These are phyloP conservation scores for Trypanosomatidae sp. DNA, from an alignment of 208 protist species.

Conservation along the genomic window DNA sequence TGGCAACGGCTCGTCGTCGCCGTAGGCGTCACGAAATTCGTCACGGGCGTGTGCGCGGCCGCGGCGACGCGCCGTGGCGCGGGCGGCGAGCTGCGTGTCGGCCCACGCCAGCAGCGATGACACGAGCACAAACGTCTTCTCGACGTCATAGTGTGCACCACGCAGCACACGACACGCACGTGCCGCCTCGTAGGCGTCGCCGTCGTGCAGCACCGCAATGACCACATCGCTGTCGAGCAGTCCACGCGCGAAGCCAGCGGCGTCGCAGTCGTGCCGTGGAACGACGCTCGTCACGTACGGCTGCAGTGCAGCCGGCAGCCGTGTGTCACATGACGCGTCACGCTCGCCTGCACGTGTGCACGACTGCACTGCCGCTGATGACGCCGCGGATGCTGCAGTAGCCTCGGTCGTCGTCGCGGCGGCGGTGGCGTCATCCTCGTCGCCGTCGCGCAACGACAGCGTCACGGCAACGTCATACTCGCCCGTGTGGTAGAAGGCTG, in stretches of 20 bases:
- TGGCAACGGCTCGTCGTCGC: slow-evolving; percentile 14
- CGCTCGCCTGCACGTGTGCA: neutral
- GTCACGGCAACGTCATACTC: slow-evolving; percentile 77
- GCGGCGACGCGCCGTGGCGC: slow-evolving; percentile 15
- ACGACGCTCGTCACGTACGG: slow-evolving; percentile 35
- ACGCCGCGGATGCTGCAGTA: neutral
- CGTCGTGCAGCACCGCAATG: slow-evolving; percentile 72
- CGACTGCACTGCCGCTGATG: neutral
- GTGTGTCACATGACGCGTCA: slow-evolving; percentile 4
- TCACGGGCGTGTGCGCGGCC: slow-evolving; percentile 27
- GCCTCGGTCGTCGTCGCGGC: neutral
- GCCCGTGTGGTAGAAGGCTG: slow-evolving; percentile 34
- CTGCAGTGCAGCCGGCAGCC: slow-evolving; percentile 21
- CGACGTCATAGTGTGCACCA: slow-evolving; percentile 75
- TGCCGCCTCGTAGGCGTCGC: slow-evolving; percentile 69
- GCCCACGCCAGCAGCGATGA: slow-evolving; percentile 79
- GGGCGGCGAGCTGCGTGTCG: slow-evolving; percentile 45
- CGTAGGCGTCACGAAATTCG: slow-evolving; percentile 16
- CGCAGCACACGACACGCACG: slow-evolving; percentile 54
- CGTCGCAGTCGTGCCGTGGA: slow-evolving; percentile 53
- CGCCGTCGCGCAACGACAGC: slow-evolving; percentile 10
- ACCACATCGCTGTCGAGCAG: slow-evolving; percentile 77
- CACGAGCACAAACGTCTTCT: slow-evolving; percentile 88
- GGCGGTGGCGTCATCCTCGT: too few species aligned
- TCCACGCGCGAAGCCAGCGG: slow-evolving; percentile 30